Conservation (phyloP, 345 rosid genomes). For the Erysimum cheiranthoides region DNA sequence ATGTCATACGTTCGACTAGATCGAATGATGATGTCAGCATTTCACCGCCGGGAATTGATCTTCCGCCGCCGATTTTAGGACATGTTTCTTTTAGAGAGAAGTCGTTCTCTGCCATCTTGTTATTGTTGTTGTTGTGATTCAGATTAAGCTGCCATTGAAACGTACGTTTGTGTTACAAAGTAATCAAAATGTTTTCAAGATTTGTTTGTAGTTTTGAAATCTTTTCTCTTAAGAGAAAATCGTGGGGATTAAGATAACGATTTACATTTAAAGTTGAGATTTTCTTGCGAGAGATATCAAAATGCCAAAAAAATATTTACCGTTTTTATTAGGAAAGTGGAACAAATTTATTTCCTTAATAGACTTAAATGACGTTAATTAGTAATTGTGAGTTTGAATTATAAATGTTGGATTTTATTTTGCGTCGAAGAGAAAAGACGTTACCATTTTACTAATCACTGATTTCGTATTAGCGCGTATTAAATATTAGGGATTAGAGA, state of each 20-base stretch:
- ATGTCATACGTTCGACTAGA: slow-evolving; percentile 53
- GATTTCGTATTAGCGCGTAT: not conserved
- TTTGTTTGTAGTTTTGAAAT: not conserved
- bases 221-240: slow-evolving; percentile 9
- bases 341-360: slow-evolving; percentile 1
- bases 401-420: not conserved
- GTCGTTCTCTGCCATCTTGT: slow-evolving; percentile 39
- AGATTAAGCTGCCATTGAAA: not conserved
- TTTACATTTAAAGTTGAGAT: slow-evolving; percentile 12
- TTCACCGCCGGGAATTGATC: slow-evolving; percentile 39
- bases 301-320: not conserved
- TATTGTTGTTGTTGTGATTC: slow-evolving; percentile 4
- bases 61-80: slow-evolving; percentile 52
- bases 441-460: not conserved
- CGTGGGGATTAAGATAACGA: slow-evolving; percentile 11
- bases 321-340: not conserved
- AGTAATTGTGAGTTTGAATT: slow-evolving; percentile 3
- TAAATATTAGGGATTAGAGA: too few relatives aligned
- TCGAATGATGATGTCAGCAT: slow-evolving; percentile 53
- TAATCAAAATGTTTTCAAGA: not conserved
- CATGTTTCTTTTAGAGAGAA: slow-evolving; percentile 53
- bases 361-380: not conserved
- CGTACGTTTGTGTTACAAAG: not conserved
- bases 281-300: slow-evolving; percentile 20
- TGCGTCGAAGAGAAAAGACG: not conserved